phyloP scores from a whole-genome alignment of 257 asterid genomes.

The Solanum raphanifolium region DNA sequence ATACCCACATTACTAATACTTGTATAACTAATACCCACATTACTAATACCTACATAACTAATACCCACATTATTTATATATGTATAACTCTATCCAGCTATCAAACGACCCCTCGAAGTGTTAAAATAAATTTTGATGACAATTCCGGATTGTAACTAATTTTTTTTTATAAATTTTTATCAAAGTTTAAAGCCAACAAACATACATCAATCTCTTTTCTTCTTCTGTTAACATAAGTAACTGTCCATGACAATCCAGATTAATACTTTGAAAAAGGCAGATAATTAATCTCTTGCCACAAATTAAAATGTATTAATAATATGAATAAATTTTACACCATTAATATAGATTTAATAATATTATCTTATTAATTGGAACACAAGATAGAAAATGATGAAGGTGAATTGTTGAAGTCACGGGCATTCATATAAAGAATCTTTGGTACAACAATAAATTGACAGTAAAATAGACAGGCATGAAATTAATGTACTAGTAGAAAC shows the following conservation, averaged over 20 bases:
- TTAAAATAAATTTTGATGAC: background rate
- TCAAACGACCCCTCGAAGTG: background rate
- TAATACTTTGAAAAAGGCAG: background rate
- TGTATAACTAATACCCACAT: too few species aligned
- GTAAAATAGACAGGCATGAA: background rate
- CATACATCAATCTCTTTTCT: background rate
- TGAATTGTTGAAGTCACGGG: background rate
- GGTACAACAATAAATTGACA: background rate
- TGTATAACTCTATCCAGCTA: too few species aligned
- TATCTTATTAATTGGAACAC: background rate
- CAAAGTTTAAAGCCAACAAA: background rate
- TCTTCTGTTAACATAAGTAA: background rate
- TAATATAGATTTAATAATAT: background rate
- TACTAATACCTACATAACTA: too few species aligned
- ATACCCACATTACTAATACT: too few species aligned
- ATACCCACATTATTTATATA: too few species aligned
- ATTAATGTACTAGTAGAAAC: background rate
- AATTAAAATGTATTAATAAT: background rate
- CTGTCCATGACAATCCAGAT: background rate
- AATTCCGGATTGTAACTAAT: background rate
- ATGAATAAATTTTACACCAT: background rate
- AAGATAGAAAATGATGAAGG: background rate
- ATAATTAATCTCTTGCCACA: background rate
- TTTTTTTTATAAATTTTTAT: too few species aligned
- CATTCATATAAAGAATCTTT: background rate